A percentile compares a stretch with the other conserved stretches of the same genome.
Conservation (phyloP, 352 stramenopile species). For the Phytopythium montanum region DNA sequence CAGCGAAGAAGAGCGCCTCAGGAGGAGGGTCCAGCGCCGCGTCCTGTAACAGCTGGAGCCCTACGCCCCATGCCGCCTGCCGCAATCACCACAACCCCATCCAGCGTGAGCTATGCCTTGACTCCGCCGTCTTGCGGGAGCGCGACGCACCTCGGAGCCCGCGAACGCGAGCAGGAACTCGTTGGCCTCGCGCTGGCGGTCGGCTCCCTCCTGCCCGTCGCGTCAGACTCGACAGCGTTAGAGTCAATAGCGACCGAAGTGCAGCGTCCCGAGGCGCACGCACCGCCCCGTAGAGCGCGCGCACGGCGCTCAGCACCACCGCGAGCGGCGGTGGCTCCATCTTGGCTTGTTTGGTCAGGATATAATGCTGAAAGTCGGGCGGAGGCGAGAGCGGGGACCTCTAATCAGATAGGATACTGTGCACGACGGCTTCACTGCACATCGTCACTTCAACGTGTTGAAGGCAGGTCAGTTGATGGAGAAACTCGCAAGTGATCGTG, state of each 20-base stretch:
- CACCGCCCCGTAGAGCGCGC: slow-evolving; percentile 65
- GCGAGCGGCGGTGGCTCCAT: slow-evolving; percentile 28
- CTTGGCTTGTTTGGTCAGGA: background rate
- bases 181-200: slow-evolving; percentile 63
- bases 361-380: too few relatives aligned
- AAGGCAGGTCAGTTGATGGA: too few relatives aligned
- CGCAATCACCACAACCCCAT: background rate
- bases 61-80: slow-evolving; percentile 44
- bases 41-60: slow-evolving; percentile 48
- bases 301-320: slow-evolving; percentile 48
- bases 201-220: slow-evolving; percentile 41
- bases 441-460: too few relatives aligned
- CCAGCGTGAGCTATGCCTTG: too few relatives aligned
- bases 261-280: slow-evolving; percentile 4
- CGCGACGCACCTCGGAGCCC: slow-evolving; percentile 27
- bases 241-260: too few relatives aligned
- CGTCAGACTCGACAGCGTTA: too few relatives aligned
- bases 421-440: too few relatives aligned
- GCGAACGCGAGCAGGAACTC: slow-evolving; percentile 61
- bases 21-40: slow-evolving; percentile 34
- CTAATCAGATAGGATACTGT: too few relatives aligned
- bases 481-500: too few relatives aligned
- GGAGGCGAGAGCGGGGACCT: too few relatives aligned
- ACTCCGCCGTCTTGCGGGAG: too few relatives aligned
- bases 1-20: slow-evolving; percentile 68